Conservation (phyloP, 306 rosid genomes). For the Rosa multiflora region DNA sequence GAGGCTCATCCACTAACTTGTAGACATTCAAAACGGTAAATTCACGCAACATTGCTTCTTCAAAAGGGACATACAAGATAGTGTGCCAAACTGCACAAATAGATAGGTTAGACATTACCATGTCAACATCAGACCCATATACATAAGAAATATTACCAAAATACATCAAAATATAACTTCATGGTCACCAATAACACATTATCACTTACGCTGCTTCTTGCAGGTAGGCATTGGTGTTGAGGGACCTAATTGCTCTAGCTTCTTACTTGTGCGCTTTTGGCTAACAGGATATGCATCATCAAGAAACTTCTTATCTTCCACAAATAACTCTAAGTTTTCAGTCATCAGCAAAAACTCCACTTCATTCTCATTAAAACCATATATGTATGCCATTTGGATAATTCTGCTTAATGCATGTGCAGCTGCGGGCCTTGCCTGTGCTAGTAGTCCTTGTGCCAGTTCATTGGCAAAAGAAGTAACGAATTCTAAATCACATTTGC, state of each 20-base stretch:
- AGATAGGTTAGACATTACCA: too few relatives aligned
- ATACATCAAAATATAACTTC: neutral
- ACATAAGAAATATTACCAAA: neutral
- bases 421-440: neutral
- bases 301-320: slow-evolving; percentile 19
- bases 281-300: neutral
- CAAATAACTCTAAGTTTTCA: slow-evolving; percentile 8
- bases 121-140: neutral
- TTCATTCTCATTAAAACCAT: neutral
- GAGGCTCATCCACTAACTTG: neutral
- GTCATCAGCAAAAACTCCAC: slow-evolving; percentile 24
- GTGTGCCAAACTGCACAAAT: neutral
- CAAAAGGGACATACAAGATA: neutral
- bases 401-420: slow-evolving; percentile 13
- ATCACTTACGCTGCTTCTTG: slow-evolving; percentile 9
- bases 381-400: slow-evolving; percentile 6
- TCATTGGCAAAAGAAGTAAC: slow-evolving; percentile 27
- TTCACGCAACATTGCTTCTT: neutral
- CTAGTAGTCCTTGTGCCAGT: slow-evolving; percentile 2
- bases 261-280: neutral
- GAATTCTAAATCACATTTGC: slow-evolving; percentile 10
- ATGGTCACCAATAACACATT: neutral
- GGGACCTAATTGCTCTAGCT: slow-evolving; percentile 8
- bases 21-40: neutral
- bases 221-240: slow-evolving; percentile 8